Percentiles rank a stretch among this genome's conserved stretches.
These are phyloP conservation scores for Ceratocystis colombiana DNA, from an alignment of 2,329 filamentous ascomycete species.

Conservation along the genomic window DNA sequence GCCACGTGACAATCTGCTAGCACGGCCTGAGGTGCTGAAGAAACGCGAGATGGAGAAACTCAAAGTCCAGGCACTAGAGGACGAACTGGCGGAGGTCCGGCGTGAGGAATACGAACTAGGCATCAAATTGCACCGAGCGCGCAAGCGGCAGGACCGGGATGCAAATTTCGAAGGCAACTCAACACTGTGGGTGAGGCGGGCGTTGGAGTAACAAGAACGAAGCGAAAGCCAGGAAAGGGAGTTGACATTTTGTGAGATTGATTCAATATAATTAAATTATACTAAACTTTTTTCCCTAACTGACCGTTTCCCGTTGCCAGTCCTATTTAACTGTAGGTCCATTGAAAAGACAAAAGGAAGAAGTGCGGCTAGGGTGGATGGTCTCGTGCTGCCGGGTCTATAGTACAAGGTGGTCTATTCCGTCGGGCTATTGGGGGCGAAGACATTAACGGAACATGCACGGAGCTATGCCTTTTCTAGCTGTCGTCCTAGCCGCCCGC, in stretches of 20 bases:
- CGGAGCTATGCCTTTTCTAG: too few relatives aligned
- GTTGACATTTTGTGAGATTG: neutral
- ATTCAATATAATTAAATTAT: too few relatives aligned
- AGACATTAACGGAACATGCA: too few relatives aligned
- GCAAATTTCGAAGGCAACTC: conserved; percentile 54
- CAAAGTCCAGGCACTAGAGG: conserved; percentile 56
- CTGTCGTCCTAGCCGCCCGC: neutral
- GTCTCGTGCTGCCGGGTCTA: too few relatives aligned
- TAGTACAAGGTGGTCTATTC: too few relatives aligned
- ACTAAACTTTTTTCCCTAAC: too few relatives aligned
- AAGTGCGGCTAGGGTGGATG: too few relatives aligned
- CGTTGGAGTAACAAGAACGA: conserved; percentile 32
- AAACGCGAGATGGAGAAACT: conserved; percentile 49
- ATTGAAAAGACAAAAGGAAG: too few relatives aligned
- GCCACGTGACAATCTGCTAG: conserved; percentile 58
- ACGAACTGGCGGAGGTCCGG: conserved; percentile 61
- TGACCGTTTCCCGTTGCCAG: too few relatives aligned
- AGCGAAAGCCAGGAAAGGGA: neutral
- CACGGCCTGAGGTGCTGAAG: conserved; percentile 51
- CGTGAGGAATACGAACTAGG: conserved; percentile 71
- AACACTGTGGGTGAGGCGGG: conserved; percentile 63
- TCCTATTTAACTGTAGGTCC: too few relatives aligned
- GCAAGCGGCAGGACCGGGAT: conserved; percentile 63
- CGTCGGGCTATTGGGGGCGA: too few relatives aligned
- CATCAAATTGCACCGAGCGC: conserved; percentile 60